These are phyloP conservation scores for Heterobasidion irregulare DNA, from an alignment of 1,284 basidiomycete genomes.

Conservation along the genomic window DNA sequence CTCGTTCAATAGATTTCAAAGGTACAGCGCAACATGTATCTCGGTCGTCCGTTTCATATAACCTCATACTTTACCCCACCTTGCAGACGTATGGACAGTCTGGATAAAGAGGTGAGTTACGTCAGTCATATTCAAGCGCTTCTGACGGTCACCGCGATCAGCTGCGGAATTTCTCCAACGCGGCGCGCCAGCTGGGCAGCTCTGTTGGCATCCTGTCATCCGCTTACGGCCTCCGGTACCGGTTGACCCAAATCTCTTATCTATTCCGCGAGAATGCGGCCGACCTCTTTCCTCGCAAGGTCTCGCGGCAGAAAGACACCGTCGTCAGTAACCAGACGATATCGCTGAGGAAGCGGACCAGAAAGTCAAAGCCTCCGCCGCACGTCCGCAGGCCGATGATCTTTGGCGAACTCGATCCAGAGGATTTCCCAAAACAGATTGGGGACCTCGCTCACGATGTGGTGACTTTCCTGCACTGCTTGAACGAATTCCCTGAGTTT, in stretches of 20 bases:
- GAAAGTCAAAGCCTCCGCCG: conserved; percentile 25
- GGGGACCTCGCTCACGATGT: conserved; percentile 51
- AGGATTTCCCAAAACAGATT: conserved; percentile 57
- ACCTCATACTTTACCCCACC: background rate
- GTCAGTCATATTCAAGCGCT: background rate
- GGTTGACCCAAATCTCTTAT: conserved; percentile 54
- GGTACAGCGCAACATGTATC: conserved; percentile 20
- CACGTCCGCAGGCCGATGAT: conserved; percentile 44
- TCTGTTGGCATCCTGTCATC: conserved; percentile 68
- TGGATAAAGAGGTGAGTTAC: conserved; percentile 52
- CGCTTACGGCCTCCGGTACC: conserved; percentile 57
- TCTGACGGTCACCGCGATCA: conserved; percentile 15
- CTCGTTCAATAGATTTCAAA: conserved; percentile 51
- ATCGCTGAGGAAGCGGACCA: conserved; percentile 14
- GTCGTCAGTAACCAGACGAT: conserved; percentile 25
- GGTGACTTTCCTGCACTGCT: conserved; percentile 51
- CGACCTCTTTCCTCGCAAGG: conserved; percentile 58
- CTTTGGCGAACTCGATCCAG: conserved; percentile 48
- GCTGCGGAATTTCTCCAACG: conserved; percentile 66
- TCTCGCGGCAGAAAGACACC: conserved; percentile 37
- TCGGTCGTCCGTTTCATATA: too few species aligned
- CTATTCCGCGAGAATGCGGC: conserved; percentile 66
- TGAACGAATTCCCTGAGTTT: conserved; percentile 72
- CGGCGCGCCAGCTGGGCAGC: conserved; percentile 63
- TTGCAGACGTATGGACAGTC: conserved; percentile 43